Evolutionary conservation across 148 eudicot genomes (phyloP).

Genomic region (Dianthus caryophyllus): DNA sequence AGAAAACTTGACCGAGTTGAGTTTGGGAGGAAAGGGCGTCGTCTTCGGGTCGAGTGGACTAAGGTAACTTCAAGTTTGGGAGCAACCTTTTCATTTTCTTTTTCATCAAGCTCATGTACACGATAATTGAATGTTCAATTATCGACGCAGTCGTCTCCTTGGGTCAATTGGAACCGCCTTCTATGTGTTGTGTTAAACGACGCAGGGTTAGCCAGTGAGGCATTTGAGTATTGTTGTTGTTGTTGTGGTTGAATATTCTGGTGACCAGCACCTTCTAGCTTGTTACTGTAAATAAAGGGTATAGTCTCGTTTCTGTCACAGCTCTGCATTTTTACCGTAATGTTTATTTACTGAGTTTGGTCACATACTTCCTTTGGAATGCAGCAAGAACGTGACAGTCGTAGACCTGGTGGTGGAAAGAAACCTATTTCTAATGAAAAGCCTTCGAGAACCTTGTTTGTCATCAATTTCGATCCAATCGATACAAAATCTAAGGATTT

Average conservation of each 20-base stretch:
- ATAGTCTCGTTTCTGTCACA: neutral
- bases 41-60: constrained; percentile 88
- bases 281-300: neutral
- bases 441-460: constrained; percentile 83
- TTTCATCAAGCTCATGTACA: neutral
- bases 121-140: no score
- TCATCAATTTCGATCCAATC: constrained; percentile 71
- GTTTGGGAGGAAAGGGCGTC: constrained; percentile 78
- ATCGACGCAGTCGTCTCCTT: no score
- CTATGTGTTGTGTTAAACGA: no score
- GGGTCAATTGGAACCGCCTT: no score
- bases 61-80: constrained; percentile 38
- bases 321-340: neutral
- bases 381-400: constrained; percentile 79
- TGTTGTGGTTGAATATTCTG: neutral
- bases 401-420: constrained; percentile 57
- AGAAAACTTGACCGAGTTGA: constrained; percentile 62
- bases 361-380: constrained; percentile 12
- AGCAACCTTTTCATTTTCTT: neutral
- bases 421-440: constrained; percentile 52
- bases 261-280: neutral
- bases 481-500: constrained; percentile 65
- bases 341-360: neutral
- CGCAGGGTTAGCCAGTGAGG: no score
- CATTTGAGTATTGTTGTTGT: no score